These are phyloP conservation scores for Metschnikowia kunwiensis DNA, from an alignment of 805 yeast species.

Conservation along the genomic window DNA sequence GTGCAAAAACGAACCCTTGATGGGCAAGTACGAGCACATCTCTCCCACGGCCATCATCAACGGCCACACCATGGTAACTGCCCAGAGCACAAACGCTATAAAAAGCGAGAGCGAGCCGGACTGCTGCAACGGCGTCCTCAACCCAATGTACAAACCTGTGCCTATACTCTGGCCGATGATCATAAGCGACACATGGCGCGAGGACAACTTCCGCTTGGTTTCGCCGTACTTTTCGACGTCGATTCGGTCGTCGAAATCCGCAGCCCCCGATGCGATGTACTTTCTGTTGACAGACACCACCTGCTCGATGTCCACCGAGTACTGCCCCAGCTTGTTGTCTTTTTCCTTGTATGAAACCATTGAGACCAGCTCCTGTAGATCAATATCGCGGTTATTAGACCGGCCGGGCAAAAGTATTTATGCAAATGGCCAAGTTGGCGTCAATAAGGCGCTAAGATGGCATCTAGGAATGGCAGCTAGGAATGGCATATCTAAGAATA, in stretches of 20 bases:
- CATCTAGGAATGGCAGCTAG: no score
- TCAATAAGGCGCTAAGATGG: no score
- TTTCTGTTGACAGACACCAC: slow-evolving; percentile 12
- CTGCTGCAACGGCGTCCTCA: slow-evolving; percentile 28
- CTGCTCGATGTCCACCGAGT: slow-evolving; percentile 15
- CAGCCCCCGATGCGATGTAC: slow-evolving; percentile 9
- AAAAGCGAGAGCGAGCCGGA: slow-evolving; percentile 36
- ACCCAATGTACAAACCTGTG: slow-evolving; percentile 35
- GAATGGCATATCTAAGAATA: no score
- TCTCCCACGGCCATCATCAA: slow-evolving; percentile 38
- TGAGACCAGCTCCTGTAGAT: slow-evolving; percentile 8
- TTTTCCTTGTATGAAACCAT: slow-evolving; percentile 5
- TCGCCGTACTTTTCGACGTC: slow-evolving; percentile 29
- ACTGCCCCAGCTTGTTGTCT: slow-evolving; percentile 4
- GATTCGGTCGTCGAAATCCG: slow-evolving; percentile 27
- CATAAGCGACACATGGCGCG: slow-evolving; percentile 36
- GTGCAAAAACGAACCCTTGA: slow-evolving; percentile 35
- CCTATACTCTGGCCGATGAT: slow-evolving; percentile 37
- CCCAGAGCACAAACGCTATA: slow-evolving; percentile 30
- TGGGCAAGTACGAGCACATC: slow-evolving; percentile 37
- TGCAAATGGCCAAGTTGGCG: no score
- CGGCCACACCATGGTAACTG: slow-evolving; percentile 32
- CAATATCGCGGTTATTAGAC: no score
- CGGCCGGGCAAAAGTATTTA: no score
- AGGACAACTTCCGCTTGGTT: slow-evolving; percentile 27